These are phyloP conservation scores for Cryphonectria radicalis DNA, from an alignment of 2,329 filamentous ascomycete genomes.

Conservation along the genomic window DNA sequence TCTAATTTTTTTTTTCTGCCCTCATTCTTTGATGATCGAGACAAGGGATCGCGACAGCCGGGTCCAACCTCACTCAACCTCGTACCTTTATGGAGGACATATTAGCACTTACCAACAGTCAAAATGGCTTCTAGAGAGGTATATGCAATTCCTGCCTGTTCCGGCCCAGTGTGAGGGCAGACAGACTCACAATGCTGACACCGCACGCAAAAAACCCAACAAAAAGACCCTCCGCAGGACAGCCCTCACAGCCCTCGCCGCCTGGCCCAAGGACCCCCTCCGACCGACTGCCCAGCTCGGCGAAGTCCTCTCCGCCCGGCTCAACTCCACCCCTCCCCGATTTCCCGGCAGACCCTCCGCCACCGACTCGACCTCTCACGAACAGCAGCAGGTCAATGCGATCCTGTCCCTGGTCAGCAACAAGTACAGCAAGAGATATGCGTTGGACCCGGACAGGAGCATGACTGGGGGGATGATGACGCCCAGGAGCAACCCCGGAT, in stretches of 20 bases:
- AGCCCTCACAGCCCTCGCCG: conserved; percentile 54
- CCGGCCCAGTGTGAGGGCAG: not conserved
- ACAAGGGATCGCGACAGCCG: not conserved
- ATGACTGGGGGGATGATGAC: conserved; percentile 55
- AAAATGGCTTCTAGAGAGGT: conserved; percentile 28
- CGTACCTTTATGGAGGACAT: not conserved
- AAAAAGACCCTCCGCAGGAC: conserved; percentile 22
- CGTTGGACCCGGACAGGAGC: conserved; percentile 26
- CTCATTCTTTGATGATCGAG: not conserved
- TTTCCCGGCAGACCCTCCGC: conserved; percentile 35
- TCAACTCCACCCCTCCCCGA: conserved; percentile 40
- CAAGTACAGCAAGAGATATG: conserved; percentile 59
- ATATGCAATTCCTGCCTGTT: not conserved
- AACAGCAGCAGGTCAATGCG: conserved; percentile 62
- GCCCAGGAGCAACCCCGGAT: conserved; percentile 66
- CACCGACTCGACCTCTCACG: conserved; percentile 35
- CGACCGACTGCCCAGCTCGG: conserved; percentile 67
- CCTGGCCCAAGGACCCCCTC: conserved; percentile 67
- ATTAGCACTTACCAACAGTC: not conserved
- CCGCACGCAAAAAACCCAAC: not conserved
- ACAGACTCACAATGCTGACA: not conserved
- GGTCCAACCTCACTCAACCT: not conserved
- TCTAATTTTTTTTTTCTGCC: not conserved
- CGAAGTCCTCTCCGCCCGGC: conserved; percentile 54
- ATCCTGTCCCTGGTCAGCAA: conserved; percentile 63